phyloP scores from a whole-genome alignment of 1,284 basidiomycete species.

The Apiotrichum veenhuisii region DNA sequence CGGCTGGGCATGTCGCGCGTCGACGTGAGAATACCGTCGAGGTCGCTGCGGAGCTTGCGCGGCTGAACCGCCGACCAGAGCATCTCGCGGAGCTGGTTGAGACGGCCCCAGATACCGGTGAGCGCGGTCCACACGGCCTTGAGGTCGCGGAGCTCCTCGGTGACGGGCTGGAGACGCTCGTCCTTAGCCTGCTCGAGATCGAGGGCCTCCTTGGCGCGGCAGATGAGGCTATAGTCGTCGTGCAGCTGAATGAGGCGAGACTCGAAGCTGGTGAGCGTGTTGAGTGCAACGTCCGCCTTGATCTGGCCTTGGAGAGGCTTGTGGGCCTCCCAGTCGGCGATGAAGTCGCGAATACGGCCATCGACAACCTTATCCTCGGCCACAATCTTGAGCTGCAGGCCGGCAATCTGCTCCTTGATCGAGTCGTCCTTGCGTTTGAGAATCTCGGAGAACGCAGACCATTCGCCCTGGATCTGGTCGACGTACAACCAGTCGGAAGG shows the following conservation, averaged over 20 bases:
- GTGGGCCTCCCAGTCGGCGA: slow-evolving; percentile 79
- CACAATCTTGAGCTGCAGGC: slow-evolving; percentile 96
- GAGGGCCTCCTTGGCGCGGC: slow-evolving; percentile 92
- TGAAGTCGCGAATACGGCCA: slow-evolving; percentile 83
- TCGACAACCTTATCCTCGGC: slow-evolving; percentile 97
- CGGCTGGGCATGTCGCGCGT: slow-evolving; percentile 98
- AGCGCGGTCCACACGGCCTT: slow-evolving; percentile 99
- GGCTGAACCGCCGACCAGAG: slow-evolving; percentile 88
- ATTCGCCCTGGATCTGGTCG: slow-evolving; percentile 94
- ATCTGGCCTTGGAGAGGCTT: slow-evolving; percentile 89
- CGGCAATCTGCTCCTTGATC: slow-evolving; percentile 92
- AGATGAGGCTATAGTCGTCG: slow-evolving; percentile 90
- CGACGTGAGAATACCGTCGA: slow-evolving; percentile 80
- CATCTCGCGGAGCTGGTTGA: slow-evolving; percentile 81
- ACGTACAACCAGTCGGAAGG: slow-evolving; percentile 97
- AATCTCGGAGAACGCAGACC: slow-evolving; percentile 98
- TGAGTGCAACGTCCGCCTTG: slow-evolving; percentile 92
- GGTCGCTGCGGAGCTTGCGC: slow-evolving; percentile 87
- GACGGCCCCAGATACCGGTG: slow-evolving; percentile 93
- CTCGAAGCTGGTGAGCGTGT: slow-evolving; percentile 90
- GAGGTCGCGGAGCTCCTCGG: slow-evolving; percentile 91
- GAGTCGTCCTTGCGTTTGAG: slow-evolving; percentile 96
- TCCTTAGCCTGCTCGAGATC: slow-evolving; percentile 88
- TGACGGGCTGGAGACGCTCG: slow-evolving; percentile 85
- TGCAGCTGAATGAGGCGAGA: slow-evolving; percentile 80